These are phyloP conservation scores for Allomyces arbusculus DNA, from an alignment of 192 early-diverging fungal genomes.

Conservation along the genomic window DNA sequence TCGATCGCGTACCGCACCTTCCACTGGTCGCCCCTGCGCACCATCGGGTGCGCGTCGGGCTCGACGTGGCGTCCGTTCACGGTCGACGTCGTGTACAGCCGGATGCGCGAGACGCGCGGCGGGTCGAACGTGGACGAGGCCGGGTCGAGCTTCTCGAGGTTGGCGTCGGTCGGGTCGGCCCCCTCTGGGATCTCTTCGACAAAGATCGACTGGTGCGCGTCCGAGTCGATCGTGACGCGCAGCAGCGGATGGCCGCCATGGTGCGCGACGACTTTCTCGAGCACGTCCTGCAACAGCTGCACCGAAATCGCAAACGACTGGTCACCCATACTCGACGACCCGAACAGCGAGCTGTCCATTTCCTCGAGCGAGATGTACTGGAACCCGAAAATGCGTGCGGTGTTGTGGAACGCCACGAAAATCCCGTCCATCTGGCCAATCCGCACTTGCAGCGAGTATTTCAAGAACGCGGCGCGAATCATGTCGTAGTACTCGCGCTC, in stretches of 20 bases:
- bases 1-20: not conserved
- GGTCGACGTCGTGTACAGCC: not conserved
- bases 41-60: not conserved
- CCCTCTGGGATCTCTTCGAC: slow-evolving; percentile 27
- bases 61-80: not conserved
- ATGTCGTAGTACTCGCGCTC: slow-evolving; percentile 90
- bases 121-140: not conserved
- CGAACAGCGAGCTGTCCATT: slow-evolving; percentile 64
- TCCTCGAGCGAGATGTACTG: slow-evolving; percentile 68
- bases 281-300: slow-evolving; percentile 34
- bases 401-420: slow-evolving; percentile 84
- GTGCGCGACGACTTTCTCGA: slow-evolving; percentile 37
- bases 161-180: not conserved
- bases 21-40: not conserved
- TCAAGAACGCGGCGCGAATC: slow-evolving; percentile 75
- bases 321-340: slow-evolving; percentile 41
- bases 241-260: slow-evolving; percentile 28
- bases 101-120: not conserved
- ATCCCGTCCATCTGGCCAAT: slow-evolving; percentile 94
- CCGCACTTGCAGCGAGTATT: slow-evolving; percentile 70
- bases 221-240: slow-evolving; percentile 30
- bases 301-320: slow-evolving; percentile 45
- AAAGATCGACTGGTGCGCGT: slow-evolving; percentile 14
- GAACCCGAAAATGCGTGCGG: slow-evolving; percentile 75
- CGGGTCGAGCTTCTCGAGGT: not conserved